phyloP scores from a whole-genome alignment of 345 rosid species.

The Eucalyptus tenuipes region DNA sequence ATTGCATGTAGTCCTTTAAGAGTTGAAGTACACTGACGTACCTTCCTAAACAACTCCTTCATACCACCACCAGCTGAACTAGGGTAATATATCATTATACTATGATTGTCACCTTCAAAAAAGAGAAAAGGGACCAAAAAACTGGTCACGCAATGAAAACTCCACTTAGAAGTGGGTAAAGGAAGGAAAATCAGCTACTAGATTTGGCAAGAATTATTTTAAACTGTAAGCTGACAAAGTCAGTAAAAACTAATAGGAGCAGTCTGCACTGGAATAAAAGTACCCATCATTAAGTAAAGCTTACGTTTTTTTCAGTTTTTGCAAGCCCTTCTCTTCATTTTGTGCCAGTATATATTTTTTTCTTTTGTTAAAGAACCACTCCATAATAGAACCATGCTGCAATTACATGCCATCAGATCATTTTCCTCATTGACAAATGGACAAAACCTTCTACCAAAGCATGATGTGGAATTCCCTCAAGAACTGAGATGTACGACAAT shows the following conservation, averaged over 20 bases:
- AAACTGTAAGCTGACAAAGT: not conserved
- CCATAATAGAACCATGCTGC: not conserved
- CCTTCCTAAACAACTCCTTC: constrained; percentile 99
- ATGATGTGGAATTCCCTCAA: not conserved
- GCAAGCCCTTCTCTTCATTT: not conserved
- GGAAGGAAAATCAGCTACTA: not conserved
- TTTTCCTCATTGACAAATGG: not conserved
- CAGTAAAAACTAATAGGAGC: not conserved
- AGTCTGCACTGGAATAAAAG: not conserved
- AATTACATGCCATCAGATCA: not conserved
- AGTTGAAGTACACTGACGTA: not conserved
- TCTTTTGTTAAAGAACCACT: not conserved
- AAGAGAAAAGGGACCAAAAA: not conserved
- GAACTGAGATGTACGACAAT: not conserved
- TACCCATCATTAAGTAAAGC: not conserved
- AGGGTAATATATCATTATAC: constrained; percentile 98
- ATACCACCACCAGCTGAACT: constrained; percentile 99
- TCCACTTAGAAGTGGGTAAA: not conserved
- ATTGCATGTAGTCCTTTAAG: not conserved
- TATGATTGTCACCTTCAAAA: constrained; percentile 87
- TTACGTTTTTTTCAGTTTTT: not conserved
- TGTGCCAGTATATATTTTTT: not conserved
- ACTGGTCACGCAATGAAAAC: not conserved
- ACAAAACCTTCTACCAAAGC: not conserved
- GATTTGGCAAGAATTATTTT: not conserved